These are phyloP conservation scores for Penicillium roqueforti DNA, from an alignment of 495 filamentous ascomycete species.

Conservation along the genomic window DNA sequence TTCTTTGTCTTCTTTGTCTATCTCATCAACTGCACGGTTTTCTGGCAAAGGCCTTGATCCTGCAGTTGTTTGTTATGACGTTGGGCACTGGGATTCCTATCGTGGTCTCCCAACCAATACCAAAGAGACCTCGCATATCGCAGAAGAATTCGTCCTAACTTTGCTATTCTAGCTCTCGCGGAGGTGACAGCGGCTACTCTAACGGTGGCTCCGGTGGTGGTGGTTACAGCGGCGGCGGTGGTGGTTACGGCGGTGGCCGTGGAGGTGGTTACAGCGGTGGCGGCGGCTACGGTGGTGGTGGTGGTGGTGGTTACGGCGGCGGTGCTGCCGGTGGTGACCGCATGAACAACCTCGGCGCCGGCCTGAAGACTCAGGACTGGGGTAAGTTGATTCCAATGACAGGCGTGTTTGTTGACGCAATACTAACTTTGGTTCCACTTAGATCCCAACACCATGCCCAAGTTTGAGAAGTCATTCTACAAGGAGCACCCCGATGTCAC, in stretches of 20 bases:
- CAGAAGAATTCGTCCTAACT: constrained; percentile 18
- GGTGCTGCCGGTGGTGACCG: constrained; percentile 72
- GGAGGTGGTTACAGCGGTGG: constrained; percentile 50
- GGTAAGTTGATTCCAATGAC: constrained; percentile 49
- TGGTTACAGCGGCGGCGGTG: constrained; percentile 46
- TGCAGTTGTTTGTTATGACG: background rate
- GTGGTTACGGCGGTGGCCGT: constrained; percentile 48
- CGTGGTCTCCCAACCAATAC: background rate
- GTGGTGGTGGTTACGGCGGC: constrained; percentile 45
- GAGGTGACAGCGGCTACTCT: constrained; percentile 45
- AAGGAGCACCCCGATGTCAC: constrained; percentile 82
- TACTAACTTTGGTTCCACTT: constrained; percentile 25
- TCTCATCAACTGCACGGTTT: background rate
- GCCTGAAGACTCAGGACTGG: constrained; percentile 81
- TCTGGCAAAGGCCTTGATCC: background rate
- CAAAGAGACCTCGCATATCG: background rate
- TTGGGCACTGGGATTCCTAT: constrained; percentile 2
- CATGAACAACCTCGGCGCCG: constrained; percentile 87
- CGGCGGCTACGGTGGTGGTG: constrained; percentile 43
- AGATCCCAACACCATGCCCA: constrained; percentile 79
- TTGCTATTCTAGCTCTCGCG: constrained; percentile 34
- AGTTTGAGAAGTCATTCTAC: constrained; percentile 99
- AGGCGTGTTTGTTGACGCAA: background rate
- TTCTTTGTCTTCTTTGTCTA: background rate
- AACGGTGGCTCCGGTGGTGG: constrained; percentile 40